Conservation (phyloP, 495 filamentous ascomycete genomes). For the Aspergillus olivimuriae region DNA sequence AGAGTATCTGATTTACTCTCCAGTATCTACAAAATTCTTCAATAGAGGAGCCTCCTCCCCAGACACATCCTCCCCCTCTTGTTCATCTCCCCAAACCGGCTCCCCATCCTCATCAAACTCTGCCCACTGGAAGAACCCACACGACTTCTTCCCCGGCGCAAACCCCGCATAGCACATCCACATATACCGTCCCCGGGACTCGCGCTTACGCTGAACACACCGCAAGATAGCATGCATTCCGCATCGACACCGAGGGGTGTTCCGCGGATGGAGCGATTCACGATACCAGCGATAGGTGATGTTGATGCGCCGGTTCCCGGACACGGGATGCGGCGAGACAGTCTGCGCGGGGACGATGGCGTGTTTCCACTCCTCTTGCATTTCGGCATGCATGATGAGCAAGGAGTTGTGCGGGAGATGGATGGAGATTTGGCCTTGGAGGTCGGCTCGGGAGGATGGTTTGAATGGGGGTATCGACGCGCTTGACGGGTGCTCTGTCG, state of each 20-base stretch:
- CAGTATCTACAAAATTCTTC: conserved; percentile 21
- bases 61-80: conserved; percentile 12
- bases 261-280: conserved; percentile 62
- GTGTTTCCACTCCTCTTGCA: conserved; percentile 54
- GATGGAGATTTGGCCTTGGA: conserved; percentile 79
- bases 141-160: conserved; percentile 68
- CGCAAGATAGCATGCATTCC: conserved; percentile 64
- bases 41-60: conserved; percentile 25
- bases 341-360: conserved; percentile 63
- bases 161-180: conserved; percentile 88
- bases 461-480: no score
- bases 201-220: conserved; percentile 69
- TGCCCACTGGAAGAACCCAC: conserved; percentile 83
- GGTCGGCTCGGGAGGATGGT: conserved; percentile 48
- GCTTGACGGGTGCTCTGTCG: no score
- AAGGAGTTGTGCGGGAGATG: conserved; percentile 92
- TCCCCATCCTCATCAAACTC: conserved; percentile 83
- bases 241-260: conserved; percentile 56
- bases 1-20: background rate
- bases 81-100: conserved; percentile 52
- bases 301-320: conserved; percentile 78
- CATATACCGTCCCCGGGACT: conserved; percentile 75
- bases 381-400: conserved; percentile 89
- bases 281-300: conserved; percentile 90
- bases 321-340: conserved; percentile 75